Base-by-base conservation (phyloP, 768 basidiomycete genomes). In the Kwoniella pini region DNA sequence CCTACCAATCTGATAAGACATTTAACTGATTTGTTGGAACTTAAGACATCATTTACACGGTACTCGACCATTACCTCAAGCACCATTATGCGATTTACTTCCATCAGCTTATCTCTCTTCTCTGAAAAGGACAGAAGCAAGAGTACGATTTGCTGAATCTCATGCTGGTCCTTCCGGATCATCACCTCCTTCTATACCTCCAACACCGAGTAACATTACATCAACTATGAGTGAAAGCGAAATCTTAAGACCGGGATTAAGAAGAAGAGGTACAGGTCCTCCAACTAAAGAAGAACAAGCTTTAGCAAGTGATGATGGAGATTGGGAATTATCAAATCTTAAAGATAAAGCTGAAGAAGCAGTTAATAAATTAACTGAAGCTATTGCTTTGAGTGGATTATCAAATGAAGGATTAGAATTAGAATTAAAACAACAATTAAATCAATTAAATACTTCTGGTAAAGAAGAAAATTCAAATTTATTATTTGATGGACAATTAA, bases 81-180 rank as follows among this genome's bases (percentile, higher is more conserved):
- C 77, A 4, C 77, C 77, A 6, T 65, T 78, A 2, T 71, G 58
- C 39, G 77, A 78, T 48, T 64, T 78, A n/a, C 58, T 78, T 0
- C 77, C 77, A 5, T 28, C 53, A 11, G 60, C 64, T n/a, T 78
- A 77, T 52, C 66, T 77, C n/a, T 60, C 73, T 12, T 74, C 71
- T 0, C 60, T 76, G 12, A 71, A 71, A 26, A 67, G 75, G 7
- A 78, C 77, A 9, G 73, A 75, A 39, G 68, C 69, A 7, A 64
- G 77, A 9, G 77, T 78, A 12, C 63, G 77, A 15, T 78, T 78
- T 48, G 69, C 70, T 28, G 70, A 70, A 40, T 43, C 64, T 13
- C 69, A 70, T 55, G 55, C 53, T 24, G 68, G 68, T 11, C 68
- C 65, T 11, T 66, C 65, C 12, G 44, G 43, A 17, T 43, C 58